Evolutionary conservation across 495 filamentous ascomycete species (phyloP).

Genomic region (Podospora sp.): DNA sequence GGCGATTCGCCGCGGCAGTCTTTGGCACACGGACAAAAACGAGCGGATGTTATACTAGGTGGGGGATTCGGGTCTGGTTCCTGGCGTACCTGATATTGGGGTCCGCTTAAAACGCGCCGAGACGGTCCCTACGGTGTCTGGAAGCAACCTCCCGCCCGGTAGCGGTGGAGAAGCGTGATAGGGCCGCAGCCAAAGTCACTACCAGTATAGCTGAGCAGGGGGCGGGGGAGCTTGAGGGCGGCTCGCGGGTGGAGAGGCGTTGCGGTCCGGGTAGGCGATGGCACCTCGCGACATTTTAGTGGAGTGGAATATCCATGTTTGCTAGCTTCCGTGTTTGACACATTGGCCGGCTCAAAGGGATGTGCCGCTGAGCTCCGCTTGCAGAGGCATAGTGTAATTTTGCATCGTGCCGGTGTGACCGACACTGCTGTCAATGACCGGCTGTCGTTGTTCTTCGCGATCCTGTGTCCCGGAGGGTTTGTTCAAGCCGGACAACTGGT

Average conservation of each 20-base stretch:
- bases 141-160: not conserved
- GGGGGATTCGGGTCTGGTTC: not conserved
- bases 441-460: not conserved
- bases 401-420: not conserved
- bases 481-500: not conserved
- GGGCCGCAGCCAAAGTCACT: not conserved
- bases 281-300: not conserved
- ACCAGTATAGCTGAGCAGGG: not conserved
- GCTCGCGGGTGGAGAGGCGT: not conserved
- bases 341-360: not conserved
- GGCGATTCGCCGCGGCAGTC: not conserved
- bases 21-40: not conserved
- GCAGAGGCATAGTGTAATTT: not conserved
- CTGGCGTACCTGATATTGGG: not conserved
- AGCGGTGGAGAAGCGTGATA: not conserved
- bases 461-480: not conserved
- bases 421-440: not conserved
- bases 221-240: not conserved
- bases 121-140: not conserved
- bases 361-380: not conserved
- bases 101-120: not conserved
- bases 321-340: not conserved
- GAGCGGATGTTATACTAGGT: not conserved
- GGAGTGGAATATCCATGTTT: not conserved
- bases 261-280: not conserved